A percentile compares a stretch with the other conserved stretches of the same genome.
These are phyloP conservation scores for Vaccinium macrocarpon DNA, from an alignment of 148 eudicot genomes.

Conservation along the genomic window DNA sequence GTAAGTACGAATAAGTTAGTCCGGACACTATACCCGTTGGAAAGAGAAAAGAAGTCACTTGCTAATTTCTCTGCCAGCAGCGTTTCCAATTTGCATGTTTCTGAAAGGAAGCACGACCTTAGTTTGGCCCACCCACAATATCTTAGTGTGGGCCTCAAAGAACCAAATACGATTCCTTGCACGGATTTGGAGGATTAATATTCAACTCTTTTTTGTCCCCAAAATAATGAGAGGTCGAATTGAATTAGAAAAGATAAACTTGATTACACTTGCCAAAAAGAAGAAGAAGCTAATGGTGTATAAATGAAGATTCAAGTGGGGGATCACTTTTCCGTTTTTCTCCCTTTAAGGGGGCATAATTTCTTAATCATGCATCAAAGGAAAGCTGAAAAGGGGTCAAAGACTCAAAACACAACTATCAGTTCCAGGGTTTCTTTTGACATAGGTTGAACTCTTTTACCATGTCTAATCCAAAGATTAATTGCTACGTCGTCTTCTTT, in stretches of 20 bases:
- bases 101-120: too few relatives aligned
- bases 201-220: background rate
- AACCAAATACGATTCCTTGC: background rate
- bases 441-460: background rate
- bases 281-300: too few relatives aligned
- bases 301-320: background rate
- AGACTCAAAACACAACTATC: background rate
- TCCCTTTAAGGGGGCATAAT: background rate
- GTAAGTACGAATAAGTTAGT: too few relatives aligned
- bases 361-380: background rate
- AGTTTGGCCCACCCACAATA: background rate
- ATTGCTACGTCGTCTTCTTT: too few relatives aligned
- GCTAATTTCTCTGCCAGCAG: background rate
- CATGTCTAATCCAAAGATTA: background rate
- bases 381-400: background rate
- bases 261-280: background rate
- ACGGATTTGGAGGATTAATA: background rate
- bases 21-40: too few relatives aligned
- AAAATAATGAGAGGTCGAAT: background rate
- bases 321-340: slow-evolving; percentile 1
- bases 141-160: background rate
- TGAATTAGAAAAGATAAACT: background rate
- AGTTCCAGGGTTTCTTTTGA: background rate
- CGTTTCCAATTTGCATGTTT: background rate
- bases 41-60: too few relatives aligned